Evolutionary conservation across 768 basidiomycete genomes (phyloP).

Genomic region (Agaricus sinodeliciosus): DNA sequence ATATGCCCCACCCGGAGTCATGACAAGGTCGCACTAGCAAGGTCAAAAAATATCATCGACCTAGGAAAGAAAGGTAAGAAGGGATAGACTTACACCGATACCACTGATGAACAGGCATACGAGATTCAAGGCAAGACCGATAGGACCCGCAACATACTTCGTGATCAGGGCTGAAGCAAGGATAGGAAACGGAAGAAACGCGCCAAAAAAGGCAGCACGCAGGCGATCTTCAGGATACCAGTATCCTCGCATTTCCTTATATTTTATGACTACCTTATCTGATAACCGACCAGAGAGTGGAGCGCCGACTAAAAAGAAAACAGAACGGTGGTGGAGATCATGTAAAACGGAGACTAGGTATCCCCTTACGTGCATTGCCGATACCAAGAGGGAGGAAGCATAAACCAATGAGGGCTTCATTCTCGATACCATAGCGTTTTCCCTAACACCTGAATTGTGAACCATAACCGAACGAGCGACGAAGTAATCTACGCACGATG

Average conservation of each 20-base stretch:
- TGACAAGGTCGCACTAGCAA: conserved; percentile 45
- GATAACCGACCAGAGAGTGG: conserved; percentile 52
- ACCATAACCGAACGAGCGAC: too few relatives aligned
- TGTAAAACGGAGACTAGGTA: conserved; percentile 3
- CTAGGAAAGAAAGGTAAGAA: not conserved
- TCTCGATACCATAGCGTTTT: conserved; percentile 43
- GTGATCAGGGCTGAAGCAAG: conserved; percentile 41
- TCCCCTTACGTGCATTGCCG: conserved; percentile 45
- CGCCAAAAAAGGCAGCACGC: conserved; percentile 40
- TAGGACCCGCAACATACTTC: conserved; percentile 37
- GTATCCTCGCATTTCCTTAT: conserved; percentile 41
- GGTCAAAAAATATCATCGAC: not conserved
- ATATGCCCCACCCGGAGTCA: conserved; percentile 51
- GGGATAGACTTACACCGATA: conserved; percentile 41
- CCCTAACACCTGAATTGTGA: conserved; percentile 31
- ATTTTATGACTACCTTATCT: conserved; percentile 41
- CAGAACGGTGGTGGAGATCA: not conserved
- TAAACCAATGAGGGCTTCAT: conserved; percentile 48
- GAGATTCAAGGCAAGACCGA: conserved; percentile 44
- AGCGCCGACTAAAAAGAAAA: conserved; percentile 40
- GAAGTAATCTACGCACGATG: conserved; percentile 24
- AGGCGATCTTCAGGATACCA: conserved; percentile 69
- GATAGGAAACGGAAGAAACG: conserved; percentile 43
- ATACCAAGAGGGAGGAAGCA: conserved; percentile 53
- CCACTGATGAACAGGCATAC: conserved; percentile 56